A percentile compares a stretch with the other conserved stretches of the same genome.
Conservation (phyloP, 192 early-diverging fungal genomes). For the Coemansia asiatica region DNA sequence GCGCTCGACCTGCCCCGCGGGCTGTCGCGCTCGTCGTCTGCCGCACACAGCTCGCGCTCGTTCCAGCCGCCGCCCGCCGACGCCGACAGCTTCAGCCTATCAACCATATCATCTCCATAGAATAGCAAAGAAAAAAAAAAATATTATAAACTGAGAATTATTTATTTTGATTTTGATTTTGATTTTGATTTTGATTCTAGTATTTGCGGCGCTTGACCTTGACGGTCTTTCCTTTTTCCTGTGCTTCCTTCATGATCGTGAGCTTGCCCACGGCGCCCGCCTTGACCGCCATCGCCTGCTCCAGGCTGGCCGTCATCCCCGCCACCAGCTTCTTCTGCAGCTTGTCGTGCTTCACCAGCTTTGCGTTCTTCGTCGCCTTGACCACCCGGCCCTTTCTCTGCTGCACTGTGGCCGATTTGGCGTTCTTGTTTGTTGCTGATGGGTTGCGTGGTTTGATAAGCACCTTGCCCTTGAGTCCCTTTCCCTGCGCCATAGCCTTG, state of each 20-base stretch:
- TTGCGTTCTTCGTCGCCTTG: conserved; percentile 42
- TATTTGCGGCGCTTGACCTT: conserved; percentile 52
- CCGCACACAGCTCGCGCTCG: conserved; percentile 42
- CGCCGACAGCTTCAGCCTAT: conserved; percentile 8
- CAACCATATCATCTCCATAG: conserved; percentile 8
- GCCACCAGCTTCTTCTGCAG: conserved; percentile 47
- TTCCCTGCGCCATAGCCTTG: conserved; percentile 51
- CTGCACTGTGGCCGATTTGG: background rate
- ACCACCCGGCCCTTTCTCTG: conserved; percentile 40
- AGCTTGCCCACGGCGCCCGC: conserved; percentile 69
- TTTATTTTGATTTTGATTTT: no score
- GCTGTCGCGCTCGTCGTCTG: conserved; percentile 29
- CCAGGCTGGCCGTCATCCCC: conserved; percentile 36
- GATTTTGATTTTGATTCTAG: conserved; percentile 12
- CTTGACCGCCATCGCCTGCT: conserved; percentile 64
- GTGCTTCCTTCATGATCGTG: conserved; percentile 65
- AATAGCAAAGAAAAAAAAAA: no score
- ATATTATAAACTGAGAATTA: no score
- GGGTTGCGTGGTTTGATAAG: conserved; percentile 23
- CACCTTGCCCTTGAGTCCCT: conserved; percentile 31
- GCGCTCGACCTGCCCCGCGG: background rate
- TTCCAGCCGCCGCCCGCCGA: conserved; percentile 12
- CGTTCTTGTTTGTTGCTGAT: background rate
- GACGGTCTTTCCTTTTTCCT: conserved; percentile 56
- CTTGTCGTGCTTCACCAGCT: conserved; percentile 28